Base-by-base conservation (phyloP, 2,329 filamentous ascomycete species). In the Tolypocladium cylindrosporum region DNA sequence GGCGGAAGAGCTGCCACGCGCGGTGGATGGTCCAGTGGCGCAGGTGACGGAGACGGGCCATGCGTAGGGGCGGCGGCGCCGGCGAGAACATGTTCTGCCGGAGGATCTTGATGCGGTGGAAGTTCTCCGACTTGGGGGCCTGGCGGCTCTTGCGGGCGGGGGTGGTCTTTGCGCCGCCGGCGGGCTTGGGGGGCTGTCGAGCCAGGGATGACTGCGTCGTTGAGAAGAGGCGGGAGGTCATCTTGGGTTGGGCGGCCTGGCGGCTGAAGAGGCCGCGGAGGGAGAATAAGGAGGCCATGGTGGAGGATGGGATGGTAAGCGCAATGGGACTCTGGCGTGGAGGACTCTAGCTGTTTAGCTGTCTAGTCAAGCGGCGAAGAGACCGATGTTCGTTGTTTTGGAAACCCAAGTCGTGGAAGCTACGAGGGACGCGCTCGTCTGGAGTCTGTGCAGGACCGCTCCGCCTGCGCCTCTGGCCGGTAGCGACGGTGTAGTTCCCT, bases 1-100 rank as follows among this genome's bases (percentile, higher is more conserved):
- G 82, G 66, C 87, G 85, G 75, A 88, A 88, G 37, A 97, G 80
- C 67, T 90, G 81, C 91, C 92, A 97, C 27, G 93, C 93, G 66
- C 94, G 91, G 79, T 97, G 92, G 74, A 99, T 97, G 55, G 94
- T 97, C 94, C 94, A 99, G 80, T 99, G 94, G 53, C 94, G 90
- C 63, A 99, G 85, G 74, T 86, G 83, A 58, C 94, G 87, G 73
- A 88, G 89, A 66, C 93, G 91, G 45, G 85, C 91, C 82, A 97
- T 92, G 67, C 91, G 88, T 63, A 99, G 83, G 1, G 94, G 92
- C 0, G 82, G 76, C 6, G 81, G 81, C 1, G 78, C 76, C n/a
- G 70, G 71, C 37, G 77, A 77, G 64, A 79, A 78, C 71, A 79
- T 77, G 61, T 79, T 77, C 55, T 73, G 67, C 59, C 73, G 75